Evolutionary conservation across 2,329 filamentous ascomycete species (phyloP), one percentile per base, ranked within the genome.

Genomic region (Fusarium sp.): DNA sequence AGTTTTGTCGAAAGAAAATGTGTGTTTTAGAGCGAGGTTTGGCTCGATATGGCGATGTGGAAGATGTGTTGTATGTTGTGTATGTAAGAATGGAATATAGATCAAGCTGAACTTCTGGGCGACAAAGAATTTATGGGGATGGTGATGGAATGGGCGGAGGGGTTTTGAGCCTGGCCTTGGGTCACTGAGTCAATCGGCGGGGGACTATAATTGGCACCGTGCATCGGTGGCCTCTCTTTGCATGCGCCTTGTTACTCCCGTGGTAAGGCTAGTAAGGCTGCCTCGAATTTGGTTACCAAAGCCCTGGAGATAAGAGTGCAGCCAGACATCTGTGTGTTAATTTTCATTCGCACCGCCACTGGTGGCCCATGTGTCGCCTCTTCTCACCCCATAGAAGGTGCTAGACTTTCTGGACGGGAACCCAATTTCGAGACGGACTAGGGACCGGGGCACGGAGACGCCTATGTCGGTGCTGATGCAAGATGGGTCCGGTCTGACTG

Each of bases 131-230:
- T 74, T 79, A 79, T 75, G 73, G 75, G 66, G 74, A 76, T 73
- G 63, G 69, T 73, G 76, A 78, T 78, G 76, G 78, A 79, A 80
- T 76, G 70, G 69, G 69, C 77, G 68, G 74, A 75, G 74, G 77
- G 65, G 66, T 66, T 66, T 64, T 31, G 44, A 41, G 35, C 49
- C 25, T 49, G 39, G 39, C 23, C 25, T 58, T 37, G 63, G 64
- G 73, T 73, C 70, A 75, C 76, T 82, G 80, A 82, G 76, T 83
- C 81, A 82, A 81, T 78, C 80, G 81, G 81, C 80, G 75, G 73
- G 72, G 71, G 76, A 69, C 69, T 67, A 62, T 52, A 63, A 65
- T 71, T 67, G 67, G 42, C 71, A 74, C 71, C 55, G 68, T 72
- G 71, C 60, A 63, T 55, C 19, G 71, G 72, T 74, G 68, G 71